Evolutionary conservation across 2,329 filamentous ascomycete species (phyloP), one percentile per base, ranked within the genome.

Genomic region (Beauveria australis): DNA sequence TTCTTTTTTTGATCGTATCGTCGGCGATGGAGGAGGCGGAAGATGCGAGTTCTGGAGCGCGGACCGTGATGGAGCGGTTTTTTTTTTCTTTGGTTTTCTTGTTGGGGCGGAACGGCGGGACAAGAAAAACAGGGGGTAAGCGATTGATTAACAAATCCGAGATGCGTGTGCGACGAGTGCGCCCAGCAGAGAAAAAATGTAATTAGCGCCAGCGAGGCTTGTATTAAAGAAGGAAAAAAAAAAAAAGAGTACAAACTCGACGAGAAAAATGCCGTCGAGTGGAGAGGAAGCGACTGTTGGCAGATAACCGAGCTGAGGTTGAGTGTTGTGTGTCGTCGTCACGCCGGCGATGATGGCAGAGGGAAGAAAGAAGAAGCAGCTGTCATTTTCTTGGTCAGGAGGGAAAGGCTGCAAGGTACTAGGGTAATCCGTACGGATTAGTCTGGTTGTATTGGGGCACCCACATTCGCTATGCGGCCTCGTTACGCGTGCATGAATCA

Each of bases 91-190:
- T 10, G 41, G 16, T 46, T 55, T 46, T 55, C 46, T 33, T 55
- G 55, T 58, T 43, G 55, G 55, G 55, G 55, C 55, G 46, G 55
- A 51, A 49, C 24, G 33, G 24, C 30, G 24, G 10, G n/a, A 37
- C 19, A 46, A 40, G 6, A n/a, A 30, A 24, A 16, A 12, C 10
- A n/a, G 30, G 56, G 22, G n/a, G 10, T 33, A 19, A 2, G 37
- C 22, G 47, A 22, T n/a, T 37, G 2, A 37, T 37, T 37, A 16
- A 30, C 28, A 3, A 16, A 37, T 16, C 33, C 48, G 49, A 53
- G 24, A 49, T 37, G 14, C 40, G 53, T n/a, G 46, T 46, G 40
- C 19, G 9, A 40, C 49, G 30, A 53, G 12, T 16, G 18, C 49
- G n/a, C 30, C 30, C 3, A 19, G 19, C 28, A n/a, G 26, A 22